Base-by-base conservation (phyloP, 768 basidiomycete species). In the Leccinum pellstonianum region DNA sequence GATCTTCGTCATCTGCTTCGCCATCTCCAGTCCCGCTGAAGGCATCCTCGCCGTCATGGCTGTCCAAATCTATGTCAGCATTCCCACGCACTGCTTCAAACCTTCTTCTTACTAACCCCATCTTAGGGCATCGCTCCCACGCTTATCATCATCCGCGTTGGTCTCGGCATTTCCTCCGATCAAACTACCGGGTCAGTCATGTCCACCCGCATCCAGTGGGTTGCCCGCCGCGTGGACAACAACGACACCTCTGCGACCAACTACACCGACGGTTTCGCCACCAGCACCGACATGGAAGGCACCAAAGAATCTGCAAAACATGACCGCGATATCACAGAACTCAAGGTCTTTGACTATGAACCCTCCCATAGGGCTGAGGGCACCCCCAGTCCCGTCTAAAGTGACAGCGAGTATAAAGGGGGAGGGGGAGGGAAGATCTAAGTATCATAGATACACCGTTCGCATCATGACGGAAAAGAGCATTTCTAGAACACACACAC, bases 31-130 rank as follows among this genome's bases (percentile, higher is more conserved):
- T 55, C 68, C 73, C 7, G 76, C 79, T n/a, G 68, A 74, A 55
- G 75, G 62, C 6, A 68, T 80, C 48, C 59, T 75, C 15, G 76
- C 63, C n/a, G 72, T 73, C 25, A 68, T 77, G 35, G 73, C 77
- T 23, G 69, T 73, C 21, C 78, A 80, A 66, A 67, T 76, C 29
- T 79, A 80, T 51, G 79, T 78, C 50, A 65, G 77, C 55, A 46
- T 46, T 46, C 15, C 5, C 31, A 12, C 47, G 37, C 1, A n/a
- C 15, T n/a, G 1, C 6, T 17, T 43, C 38, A 7, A 8, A n/a
- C n/a, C 7, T 5, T 38, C 25, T 29, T 31, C 25, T 49, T 8
- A 37, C 37, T 52, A 46, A 46, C 29, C 46, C 51, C 52, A 35
- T 56, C 23, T 10, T 55, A 75, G 73, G 75, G 73, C 12, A 75